Conservation (phyloP, 1,139 yeast species). For the Geotrichum klebahnii region DNA sequence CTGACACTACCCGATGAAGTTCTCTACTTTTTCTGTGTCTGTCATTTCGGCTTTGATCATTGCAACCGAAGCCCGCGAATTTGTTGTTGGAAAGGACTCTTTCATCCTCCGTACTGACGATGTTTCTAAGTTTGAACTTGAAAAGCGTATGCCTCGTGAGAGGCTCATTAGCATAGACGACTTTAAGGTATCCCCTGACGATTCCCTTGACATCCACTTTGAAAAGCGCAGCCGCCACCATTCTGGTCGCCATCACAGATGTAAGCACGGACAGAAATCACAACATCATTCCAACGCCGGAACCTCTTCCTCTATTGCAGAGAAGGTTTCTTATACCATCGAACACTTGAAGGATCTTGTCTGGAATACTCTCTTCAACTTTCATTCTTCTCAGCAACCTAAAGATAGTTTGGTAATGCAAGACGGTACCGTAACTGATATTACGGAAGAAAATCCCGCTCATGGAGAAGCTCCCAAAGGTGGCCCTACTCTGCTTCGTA, state of each 20-base stretch:
- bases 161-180: neutral
- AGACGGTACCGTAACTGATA: neutral
- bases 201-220: neutral
- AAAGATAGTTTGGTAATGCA: conserved; percentile 1
- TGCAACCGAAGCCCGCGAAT: conserved; percentile 8
- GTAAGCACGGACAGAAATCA: neutral
- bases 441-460: conserved; percentile 3
- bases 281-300: too few species aligned
- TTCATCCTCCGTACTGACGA: conserved; percentile 5
- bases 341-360: conserved; percentile 3
- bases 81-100: conserved; percentile 5
- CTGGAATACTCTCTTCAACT: neutral
- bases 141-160: conserved; percentile 6
- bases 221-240: conserved; percentile 10
- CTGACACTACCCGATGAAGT: neutral
- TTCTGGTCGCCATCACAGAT: neutral
- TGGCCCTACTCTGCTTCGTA: conserved; percentile 36
- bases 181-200: neutral
- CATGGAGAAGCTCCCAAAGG: conserved; percentile 10
- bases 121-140: neutral
- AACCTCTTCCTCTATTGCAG: neutral
- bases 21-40: neutral
- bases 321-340: neutral
- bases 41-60: neutral
- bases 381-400: neutral